Conservation (phyloP, 2,329 filamentous ascomycete species). For the Penicillium olsonii region DNA sequence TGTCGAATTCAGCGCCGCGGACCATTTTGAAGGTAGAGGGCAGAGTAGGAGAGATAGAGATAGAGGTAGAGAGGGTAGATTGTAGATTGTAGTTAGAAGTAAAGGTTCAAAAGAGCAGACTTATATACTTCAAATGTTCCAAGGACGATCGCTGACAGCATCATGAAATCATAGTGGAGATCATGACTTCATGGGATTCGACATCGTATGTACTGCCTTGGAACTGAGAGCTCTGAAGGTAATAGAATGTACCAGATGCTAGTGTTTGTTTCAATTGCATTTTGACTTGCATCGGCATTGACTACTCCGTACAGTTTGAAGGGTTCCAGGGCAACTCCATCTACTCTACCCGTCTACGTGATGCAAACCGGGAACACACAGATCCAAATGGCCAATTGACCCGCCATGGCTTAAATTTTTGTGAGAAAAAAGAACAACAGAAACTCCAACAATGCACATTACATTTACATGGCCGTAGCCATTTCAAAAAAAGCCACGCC, state of each 20-base stretch:
- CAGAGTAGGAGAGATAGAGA: background rate
- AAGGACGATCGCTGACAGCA: constrained; percentile 24
- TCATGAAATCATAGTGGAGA: constrained; percentile 35
- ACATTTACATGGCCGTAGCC: no score
- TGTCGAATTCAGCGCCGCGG: constrained; percentile 44
- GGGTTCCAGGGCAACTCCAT: no score
- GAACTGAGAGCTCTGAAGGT: background rate
- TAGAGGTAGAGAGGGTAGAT: background rate
- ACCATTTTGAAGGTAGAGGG: constrained; percentile 35
- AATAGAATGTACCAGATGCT: background rate
- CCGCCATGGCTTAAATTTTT: no score
- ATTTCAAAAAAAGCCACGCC: no score
- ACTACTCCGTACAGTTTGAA: no score
- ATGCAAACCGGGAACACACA: no score
- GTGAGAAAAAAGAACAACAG: no score
- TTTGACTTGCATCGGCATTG: no score
- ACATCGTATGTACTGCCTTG: constrained; percentile 4
- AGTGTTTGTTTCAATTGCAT: background rate
- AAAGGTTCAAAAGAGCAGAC: no score
- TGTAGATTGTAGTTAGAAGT: background rate
- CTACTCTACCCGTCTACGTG: no score
- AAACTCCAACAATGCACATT: no score
- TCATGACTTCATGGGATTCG: constrained; percentile 31
- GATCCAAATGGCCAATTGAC: no score
- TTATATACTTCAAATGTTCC: constrained; percentile 6